phyloP scores from a whole-genome alignment of 169 alveolate species.

The Perkinsus chesapeaki region DNA sequence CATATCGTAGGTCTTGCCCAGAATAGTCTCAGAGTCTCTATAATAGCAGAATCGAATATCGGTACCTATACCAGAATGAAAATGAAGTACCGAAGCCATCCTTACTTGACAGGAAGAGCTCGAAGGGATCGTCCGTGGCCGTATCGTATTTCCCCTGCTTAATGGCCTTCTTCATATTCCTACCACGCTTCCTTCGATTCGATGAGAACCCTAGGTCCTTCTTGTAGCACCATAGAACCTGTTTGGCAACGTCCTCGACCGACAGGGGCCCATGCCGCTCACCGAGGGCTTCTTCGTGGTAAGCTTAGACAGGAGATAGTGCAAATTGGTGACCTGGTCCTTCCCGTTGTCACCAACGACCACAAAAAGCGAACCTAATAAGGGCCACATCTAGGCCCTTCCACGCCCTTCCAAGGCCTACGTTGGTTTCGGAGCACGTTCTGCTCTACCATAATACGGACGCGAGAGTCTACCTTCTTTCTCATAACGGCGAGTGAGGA shows the following conservation, averaged over 20 bases:
- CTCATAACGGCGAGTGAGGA: too few relatives aligned
- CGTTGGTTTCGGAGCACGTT: neutral
- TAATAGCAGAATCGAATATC: slow-evolving; percentile 94
- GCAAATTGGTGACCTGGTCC: slow-evolving; percentile 85
- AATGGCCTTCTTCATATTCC: slow-evolving; percentile 82
- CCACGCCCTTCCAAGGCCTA: neutral
- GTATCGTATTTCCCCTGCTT: slow-evolving; percentile 84
- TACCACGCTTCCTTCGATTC: slow-evolving; percentile 88
- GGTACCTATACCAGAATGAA: slow-evolving; percentile 46
- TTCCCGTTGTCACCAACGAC: slow-evolving; percentile 95
- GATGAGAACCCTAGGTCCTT: slow-evolving; percentile 94
- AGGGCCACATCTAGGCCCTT: neutral
- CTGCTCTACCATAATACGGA: slow-evolving; percentile 1
- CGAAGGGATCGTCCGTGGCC: slow-evolving; percentile 93
- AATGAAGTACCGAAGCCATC: neutral
- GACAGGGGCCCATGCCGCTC: neutral
- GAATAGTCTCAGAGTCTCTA: slow-evolving; percentile 59
- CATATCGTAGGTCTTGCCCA: slow-evolving; percentile 11
- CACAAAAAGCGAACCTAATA: slow-evolving; percentile 67
- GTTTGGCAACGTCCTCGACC: neutral
- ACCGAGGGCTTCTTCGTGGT: slow-evolving; percentile 4
- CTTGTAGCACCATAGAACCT: slow-evolving; percentile 95
- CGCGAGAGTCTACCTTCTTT: slow-evolving; percentile 1
- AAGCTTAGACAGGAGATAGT: slow-evolving; percentile 57
- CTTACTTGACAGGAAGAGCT: slow-evolving; percentile 70